These are phyloP conservation scores for Pseudocercospora crystallina DNA, from an alignment of 2,329 filamentous ascomycete species.

Conservation along the genomic window DNA sequence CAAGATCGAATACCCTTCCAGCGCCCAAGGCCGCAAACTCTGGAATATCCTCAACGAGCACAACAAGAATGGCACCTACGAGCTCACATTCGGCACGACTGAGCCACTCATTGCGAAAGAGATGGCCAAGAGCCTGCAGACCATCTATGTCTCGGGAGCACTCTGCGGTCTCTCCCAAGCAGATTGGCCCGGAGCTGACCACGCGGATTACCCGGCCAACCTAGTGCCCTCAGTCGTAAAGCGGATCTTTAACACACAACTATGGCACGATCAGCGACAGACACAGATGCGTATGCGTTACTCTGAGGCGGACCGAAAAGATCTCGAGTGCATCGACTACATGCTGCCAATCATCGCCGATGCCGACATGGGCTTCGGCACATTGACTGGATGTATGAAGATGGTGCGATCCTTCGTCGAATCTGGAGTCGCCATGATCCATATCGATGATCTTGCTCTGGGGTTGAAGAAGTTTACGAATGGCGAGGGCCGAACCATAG, in stretches of 20 bases:
- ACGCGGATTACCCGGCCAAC: constrained; percentile 11
- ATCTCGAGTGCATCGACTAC: constrained; percentile 14
- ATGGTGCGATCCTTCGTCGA: constrained; percentile 13
- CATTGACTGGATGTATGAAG: constrained; percentile 14
- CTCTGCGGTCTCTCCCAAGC: constrained; percentile 14
- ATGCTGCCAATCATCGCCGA: constrained; percentile 13
- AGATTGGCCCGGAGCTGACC: constrained; percentile 12
- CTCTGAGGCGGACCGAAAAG: constrained; percentile 4
- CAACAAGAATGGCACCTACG: constrained; percentile 12
- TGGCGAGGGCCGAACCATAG: constrained; percentile 12
- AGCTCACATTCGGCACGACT: constrained; percentile 14
- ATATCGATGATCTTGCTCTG: constrained; percentile 15
- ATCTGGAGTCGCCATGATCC: constrained; percentile 14
- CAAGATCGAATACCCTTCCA: constrained; percentile 12
- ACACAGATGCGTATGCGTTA: constrained; percentile 13
- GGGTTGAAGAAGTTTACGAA: constrained; percentile 13
- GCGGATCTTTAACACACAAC: constrained; percentile 13
- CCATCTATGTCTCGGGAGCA: constrained; percentile 13
- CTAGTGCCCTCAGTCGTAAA: constrained; percentile 11
- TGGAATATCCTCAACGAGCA: constrained; percentile 13
- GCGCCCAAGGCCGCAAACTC: constrained; percentile 12
- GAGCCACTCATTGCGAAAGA: constrained; percentile 15
- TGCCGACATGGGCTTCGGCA: constrained; percentile 13
- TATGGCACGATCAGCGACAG: constrained; percentile 14
- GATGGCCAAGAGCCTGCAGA: constrained; percentile 13